phyloP scores from a whole-genome alignment of 2,329 filamentous ascomycete genomes.

The Neocatenulostroma microsporum region DNA sequence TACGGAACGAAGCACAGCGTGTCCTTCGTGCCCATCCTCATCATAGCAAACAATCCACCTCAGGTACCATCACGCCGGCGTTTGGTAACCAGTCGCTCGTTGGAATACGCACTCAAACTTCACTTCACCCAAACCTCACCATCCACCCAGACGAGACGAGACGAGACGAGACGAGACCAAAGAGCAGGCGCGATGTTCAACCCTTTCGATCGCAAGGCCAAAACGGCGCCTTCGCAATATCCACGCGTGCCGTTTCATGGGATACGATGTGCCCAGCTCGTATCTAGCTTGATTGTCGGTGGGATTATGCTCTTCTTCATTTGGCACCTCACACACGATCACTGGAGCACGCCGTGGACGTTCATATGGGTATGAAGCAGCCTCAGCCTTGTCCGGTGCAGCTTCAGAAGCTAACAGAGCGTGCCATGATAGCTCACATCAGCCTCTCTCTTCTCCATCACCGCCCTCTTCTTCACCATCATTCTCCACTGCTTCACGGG shows the following conservation, averaged over 20 bases:
- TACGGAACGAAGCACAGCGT: too few relatives aligned
- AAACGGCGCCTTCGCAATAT: slow-evolving; percentile 37
- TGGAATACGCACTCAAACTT: too few relatives aligned
- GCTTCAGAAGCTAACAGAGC: background rate
- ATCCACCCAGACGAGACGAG: too few relatives aligned
- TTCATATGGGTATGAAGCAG: slow-evolving; percentile 49
- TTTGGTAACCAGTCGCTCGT: too few relatives aligned
- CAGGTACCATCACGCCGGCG: too few relatives aligned
- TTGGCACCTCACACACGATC: slow-evolving; percentile 44
- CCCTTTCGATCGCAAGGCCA: slow-evolving; percentile 22
- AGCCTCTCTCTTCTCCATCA: slow-evolving; percentile 45
- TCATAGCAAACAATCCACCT: too few relatives aligned
- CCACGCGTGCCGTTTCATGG: slow-evolving; percentile 38
- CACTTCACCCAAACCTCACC: too few relatives aligned
- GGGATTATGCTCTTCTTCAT: slow-evolving; percentile 51
- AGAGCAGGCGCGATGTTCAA: slow-evolving; percentile 19
- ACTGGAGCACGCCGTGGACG: slow-evolving; percentile 50
- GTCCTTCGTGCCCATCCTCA: too few relatives aligned
- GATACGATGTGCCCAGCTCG: slow-evolving; percentile 34
- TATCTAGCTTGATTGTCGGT: slow-evolving; percentile 43
- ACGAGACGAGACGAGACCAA: too few relatives aligned
- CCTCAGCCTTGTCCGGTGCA: too few relatives aligned
- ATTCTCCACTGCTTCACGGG: slow-evolving; percentile 45
- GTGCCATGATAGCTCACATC: slow-evolving; percentile 39
- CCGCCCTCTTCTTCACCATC: slow-evolving; percentile 42